Base-by-base conservation (phyloP, 176 grass and related monocot species). In the Ensete glaucum region DNA sequence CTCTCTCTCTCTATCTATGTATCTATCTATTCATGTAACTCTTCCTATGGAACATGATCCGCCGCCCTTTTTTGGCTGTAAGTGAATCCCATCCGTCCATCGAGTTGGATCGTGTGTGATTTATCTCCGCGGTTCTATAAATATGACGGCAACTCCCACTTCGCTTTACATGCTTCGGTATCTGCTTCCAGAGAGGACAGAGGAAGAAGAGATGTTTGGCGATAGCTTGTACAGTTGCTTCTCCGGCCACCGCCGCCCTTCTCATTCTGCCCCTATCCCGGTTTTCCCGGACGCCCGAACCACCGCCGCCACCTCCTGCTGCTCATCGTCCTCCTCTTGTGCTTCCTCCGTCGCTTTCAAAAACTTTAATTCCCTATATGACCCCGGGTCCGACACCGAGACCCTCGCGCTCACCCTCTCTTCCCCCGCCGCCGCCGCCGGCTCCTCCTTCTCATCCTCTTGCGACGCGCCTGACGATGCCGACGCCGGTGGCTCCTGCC, bases 361-460 rank as follows among this genome's bases (percentile, higher is more conserved):
- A 17, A 62, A 62, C 57, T 62, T 62, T 62, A 62, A 62, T 62
- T 62, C 57, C 57, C 57, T 62, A 0, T 62, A 62, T n/a, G 57
- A 62, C 17, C 57, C 57, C 13, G 57, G 15, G 17, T 62, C 10
- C 57, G 57, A 62, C 57, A 8, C 12, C 57, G 12, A 62, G 57
- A 62, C 57, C 14, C 15, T 8, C 20, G 20, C 57, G 15, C 57
- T 62, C 57, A 62, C 57, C 57, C 57, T 8, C 57, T 62, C 12
- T 17, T 7, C 1, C 13, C 17, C 12, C 13, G 6, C 13, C 17
- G 57, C 57, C 20, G 57, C 2, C 57, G 57, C 17, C 11, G 55
- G 55, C 55, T 58, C 55, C 55, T 58, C 55, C 55, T 58, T 58
- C 55, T 58, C 72, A 51, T 53, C 81, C 17, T 85, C 84, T 10